Evolutionary conservation across 106 monocot species (phyloP).

Genomic region (Allium fistulosum): DNA sequence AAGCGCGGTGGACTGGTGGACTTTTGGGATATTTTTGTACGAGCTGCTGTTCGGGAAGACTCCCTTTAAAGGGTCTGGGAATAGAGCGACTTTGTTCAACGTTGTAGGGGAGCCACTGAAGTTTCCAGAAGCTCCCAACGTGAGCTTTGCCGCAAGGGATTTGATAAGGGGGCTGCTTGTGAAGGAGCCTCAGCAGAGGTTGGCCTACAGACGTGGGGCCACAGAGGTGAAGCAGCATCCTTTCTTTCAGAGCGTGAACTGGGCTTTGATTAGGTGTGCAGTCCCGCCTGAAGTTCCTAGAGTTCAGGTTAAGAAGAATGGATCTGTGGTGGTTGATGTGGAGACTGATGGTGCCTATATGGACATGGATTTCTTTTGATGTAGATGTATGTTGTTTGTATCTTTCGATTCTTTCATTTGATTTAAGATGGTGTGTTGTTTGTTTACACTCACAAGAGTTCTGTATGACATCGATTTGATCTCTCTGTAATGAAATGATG

Average conservation of each 20-base stretch:
- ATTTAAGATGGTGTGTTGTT: too few relatives aligned
- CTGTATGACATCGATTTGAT: too few relatives aligned
- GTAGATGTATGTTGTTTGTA: neutral
- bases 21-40: slow-evolving; percentile 17
- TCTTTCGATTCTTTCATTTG: neutral
- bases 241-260: slow-evolving; percentile 16
- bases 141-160: slow-evolving; percentile 17
- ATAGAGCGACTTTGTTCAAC: slow-evolving; percentile 15
- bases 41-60: slow-evolving; percentile 19
- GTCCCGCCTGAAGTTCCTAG: slow-evolving; percentile 14
- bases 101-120: slow-evolving; percentile 14
- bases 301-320: neutral
- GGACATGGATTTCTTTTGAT: slow-evolving; percentile 20
- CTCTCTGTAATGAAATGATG: too few relatives aligned
- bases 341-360: slow-evolving; percentile 2
- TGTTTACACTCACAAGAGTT: too few relatives aligned
- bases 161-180: slow-evolving; percentile 14
- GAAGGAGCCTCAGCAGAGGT: slow-evolving; percentile 16
- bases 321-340: neutral
- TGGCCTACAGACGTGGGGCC: slow-evolving; percentile 14
- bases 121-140: slow-evolving; percentile 8
- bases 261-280: slow-evolving; percentile 12
- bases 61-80: slow-evolving; percentile 16
- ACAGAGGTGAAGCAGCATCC: slow-evolving; percentile 18
- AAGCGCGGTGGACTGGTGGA: slow-evolving; percentile 20